phyloP scores from a whole-genome alignment of 257 asterid genomes.

The Anisodus tanguticus region DNA sequence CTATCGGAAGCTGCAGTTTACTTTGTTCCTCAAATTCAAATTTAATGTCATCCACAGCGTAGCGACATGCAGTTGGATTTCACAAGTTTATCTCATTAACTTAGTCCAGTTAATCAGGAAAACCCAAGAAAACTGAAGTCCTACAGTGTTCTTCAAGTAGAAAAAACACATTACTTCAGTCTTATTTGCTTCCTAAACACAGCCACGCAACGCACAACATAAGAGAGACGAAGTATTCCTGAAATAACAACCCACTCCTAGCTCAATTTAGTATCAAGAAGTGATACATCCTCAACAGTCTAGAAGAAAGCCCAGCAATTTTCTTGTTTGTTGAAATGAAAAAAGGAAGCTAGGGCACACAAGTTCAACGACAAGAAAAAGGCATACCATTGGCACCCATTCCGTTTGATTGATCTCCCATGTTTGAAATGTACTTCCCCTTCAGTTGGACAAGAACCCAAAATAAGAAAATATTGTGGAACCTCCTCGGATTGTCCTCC shows the following conservation, averaged over 20 bases:
- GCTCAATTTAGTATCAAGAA: slow-evolving; percentile 1
- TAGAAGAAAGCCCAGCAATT: background rate
- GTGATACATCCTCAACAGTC: background rate
- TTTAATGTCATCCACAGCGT: background rate
- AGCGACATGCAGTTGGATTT: background rate
- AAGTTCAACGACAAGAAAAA: slow-evolving; percentile 22
- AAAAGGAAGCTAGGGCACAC: background rate
- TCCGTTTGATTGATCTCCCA: slow-evolving; percentile 74
- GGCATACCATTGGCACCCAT: slow-evolving; percentile 69
- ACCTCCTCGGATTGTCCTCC: background rate
- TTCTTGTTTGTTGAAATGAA: background rate
- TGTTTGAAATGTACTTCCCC: slow-evolving; percentile 70
- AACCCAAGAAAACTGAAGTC: slow-evolving; percentile 14
- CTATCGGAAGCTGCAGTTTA: background rate
- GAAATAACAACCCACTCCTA: background rate
- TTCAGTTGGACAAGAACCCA: slow-evolving; percentile 32
- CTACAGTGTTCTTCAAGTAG: background rate
- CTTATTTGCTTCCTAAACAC: slow-evolving; percentile 23
- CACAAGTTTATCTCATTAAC: slow-evolving; percentile 13
- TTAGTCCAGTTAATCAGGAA: slow-evolving; percentile 2
- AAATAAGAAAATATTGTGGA: background rate
- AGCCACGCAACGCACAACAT: background rate
- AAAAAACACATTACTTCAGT: background rate
- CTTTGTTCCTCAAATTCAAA: background rate
- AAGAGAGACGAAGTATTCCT: background rate